A percentile compares a stretch with the other conserved stretches of the same genome.
phyloP scores from a whole-genome alignment of 2,329 filamentous ascomycete species.

The Diaporthe eres region DNA sequence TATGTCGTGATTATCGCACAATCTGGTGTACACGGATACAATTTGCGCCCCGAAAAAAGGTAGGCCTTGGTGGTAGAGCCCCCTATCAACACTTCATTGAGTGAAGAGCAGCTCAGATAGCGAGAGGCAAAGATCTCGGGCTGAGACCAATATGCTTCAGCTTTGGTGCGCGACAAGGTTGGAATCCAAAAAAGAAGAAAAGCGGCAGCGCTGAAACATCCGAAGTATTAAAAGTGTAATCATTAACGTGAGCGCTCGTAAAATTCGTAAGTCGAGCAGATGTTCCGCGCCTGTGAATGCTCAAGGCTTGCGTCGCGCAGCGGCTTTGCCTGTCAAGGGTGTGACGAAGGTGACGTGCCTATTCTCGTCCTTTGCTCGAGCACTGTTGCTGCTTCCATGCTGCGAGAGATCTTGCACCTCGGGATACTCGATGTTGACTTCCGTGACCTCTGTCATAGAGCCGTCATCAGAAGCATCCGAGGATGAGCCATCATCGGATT shows the following conservation, averaged over 20 bases:
- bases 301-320: slow-evolving; percentile 39
- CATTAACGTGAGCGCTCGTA: slow-evolving; percentile 31
- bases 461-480: slow-evolving; percentile 72
- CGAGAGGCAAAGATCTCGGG: slow-evolving; percentile 5
- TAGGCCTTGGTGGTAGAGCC: background rate
- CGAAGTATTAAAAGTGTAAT: slow-evolving; percentile 38
- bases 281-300: background rate
- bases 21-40: slow-evolving; percentile 34
- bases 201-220: slow-evolving; percentile 26
- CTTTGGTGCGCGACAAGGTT: background rate
- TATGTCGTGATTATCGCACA: slow-evolving; percentile 27
- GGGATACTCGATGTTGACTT: slow-evolving; percentile 72
- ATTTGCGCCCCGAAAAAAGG: background rate
- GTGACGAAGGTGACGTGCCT: slow-evolving; percentile 71
- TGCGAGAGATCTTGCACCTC: slow-evolving; percentile 58
- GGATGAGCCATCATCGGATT: slow-evolving; percentile 75
- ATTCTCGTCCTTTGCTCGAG: slow-evolving; percentile 63
- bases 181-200: slow-evolving; percentile 29
- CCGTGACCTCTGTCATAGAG: slow-evolving; percentile 71
- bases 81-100: background rate
- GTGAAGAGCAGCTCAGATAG: slow-evolving; percentile 1
- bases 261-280: slow-evolving; percentile 32
- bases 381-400: slow-evolving; percentile 55
- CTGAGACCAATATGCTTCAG: slow-evolving; percentile 11
- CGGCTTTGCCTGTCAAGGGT: slow-evolving; percentile 56